Conservation (phyloP, 495 filamentous ascomycete genomes). For the Neurospora sp. region DNA sequence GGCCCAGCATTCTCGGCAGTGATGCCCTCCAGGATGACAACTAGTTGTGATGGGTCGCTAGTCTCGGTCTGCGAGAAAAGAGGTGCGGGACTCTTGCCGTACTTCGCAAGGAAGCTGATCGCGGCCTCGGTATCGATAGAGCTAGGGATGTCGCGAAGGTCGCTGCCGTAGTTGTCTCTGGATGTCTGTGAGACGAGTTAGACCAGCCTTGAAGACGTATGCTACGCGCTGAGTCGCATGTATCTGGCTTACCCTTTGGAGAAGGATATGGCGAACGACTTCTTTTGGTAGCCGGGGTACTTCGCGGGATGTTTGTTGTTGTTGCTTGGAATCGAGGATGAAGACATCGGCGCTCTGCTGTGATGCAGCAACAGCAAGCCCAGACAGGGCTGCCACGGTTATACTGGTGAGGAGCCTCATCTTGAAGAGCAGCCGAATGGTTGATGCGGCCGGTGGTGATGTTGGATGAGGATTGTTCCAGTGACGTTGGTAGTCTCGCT, state of each 20-base stretch:
- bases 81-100: constrained; percentile 27
- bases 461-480: neutral
- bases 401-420: constrained; percentile 23
- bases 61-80: constrained; percentile 27
- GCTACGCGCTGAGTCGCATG: neutral
- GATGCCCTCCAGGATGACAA: constrained; percentile 40
- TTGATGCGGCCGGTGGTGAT: neutral
- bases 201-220: constrained; percentile 17
- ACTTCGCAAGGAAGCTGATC: constrained; percentile 30
- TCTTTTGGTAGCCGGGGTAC: constrained; percentile 21
- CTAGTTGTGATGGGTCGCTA: constrained; percentile 33
- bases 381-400: constrained; percentile 18
- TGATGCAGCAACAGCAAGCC: constrained; percentile 14
- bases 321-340: constrained; percentile 13
- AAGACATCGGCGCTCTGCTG: constrained; percentile 21
- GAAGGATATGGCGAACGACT: constrained; percentile 26
- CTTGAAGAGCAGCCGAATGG: neutral
- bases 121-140: constrained; percentile 26
- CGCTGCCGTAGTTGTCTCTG: constrained; percentile 22
- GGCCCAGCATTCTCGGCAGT: constrained; percentile 20
- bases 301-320: constrained; percentile 6
- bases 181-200: constrained; percentile 32
- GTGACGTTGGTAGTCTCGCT: neutral
- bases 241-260: constrained; percentile 16
- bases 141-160: constrained; percentile 31